Percentiles rank a stretch among this genome's conserved stretches.
Conservation (phyloP, 441 rosid species). For the Eutrema salsugineum region DNA sequence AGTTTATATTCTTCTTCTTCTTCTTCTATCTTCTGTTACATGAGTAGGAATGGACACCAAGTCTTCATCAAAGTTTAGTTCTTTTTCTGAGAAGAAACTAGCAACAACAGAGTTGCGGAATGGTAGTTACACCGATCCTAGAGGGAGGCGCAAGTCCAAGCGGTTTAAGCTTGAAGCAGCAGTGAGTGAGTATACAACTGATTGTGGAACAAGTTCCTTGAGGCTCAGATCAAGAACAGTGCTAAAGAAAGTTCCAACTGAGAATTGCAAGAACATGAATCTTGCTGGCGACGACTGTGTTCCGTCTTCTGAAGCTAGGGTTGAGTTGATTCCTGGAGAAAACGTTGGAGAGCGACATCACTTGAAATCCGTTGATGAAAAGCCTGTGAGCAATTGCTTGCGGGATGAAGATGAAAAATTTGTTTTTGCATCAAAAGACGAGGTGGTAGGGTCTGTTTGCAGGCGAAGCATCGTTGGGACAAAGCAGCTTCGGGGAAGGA, state of each 20-base stretch:
- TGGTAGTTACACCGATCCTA: slow-evolving; percentile 19
- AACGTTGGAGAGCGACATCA: background rate
- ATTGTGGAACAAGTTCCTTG: slow-evolving; percentile 37
- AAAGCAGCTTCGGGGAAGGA: slow-evolving; percentile 47
- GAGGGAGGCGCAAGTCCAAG: slow-evolving; percentile 35
- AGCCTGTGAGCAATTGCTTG: background rate
- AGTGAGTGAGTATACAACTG: slow-evolving; percentile 45
- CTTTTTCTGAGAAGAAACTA: slow-evolving; percentile 14
- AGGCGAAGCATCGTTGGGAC: background rate
- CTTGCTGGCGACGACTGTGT: background rate
- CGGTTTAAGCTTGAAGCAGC: slow-evolving; percentile 39
- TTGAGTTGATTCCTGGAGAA: background rate
- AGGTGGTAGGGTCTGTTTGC: background rate
- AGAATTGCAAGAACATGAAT: background rate
- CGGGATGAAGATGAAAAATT: slow-evolving; percentile 1
- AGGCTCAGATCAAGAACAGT: background rate
- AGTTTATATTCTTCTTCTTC: background rate
- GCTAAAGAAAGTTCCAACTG: background rate
- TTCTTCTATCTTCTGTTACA: background rate
- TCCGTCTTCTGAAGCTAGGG: background rate
- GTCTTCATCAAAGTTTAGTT: background rate
- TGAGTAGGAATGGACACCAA: slow-evolving; percentile 10
- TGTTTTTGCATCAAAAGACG: background rate
- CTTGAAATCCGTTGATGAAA: slow-evolving; percentile 2
- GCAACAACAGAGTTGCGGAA: slow-evolving; percentile 19